Evolutionary conservation across 495 filamentous ascomycete species (phyloP), one percentile per base, ranked within the genome.

Genomic region (Aspergillus indologenus): DNA sequence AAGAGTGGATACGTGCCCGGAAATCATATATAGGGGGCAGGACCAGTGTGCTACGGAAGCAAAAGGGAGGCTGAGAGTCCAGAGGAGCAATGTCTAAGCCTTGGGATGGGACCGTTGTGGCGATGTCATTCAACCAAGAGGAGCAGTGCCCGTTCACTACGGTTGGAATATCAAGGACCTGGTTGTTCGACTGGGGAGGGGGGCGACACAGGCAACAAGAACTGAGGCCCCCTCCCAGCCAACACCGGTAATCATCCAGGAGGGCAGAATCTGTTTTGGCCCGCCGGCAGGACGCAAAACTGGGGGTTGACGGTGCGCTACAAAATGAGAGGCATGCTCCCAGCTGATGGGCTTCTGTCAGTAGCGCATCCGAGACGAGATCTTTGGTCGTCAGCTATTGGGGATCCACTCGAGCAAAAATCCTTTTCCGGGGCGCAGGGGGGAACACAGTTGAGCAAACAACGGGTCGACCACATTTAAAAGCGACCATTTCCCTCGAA

Each of bases 1-100:
- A 19, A 22, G 45, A 47, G 19, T 47, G 45, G 45, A 51, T 51
- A 51, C 48, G 23, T 51, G 23, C 48, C 48, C 48, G 31, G 19
- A 29, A 51, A 51, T 24, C 31, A 51, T 51, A 51, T 51, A 51
- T 51, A 51, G 48, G 48, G 48, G 48, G 48, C 23, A 18, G 15
- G 48, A n/a, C n/a, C 23, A 50, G n/a, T 11, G 34, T 40, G 34
- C 47, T 24, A 50, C 47, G n/a, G 21, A 18, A 31, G 22, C 48
- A 51, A 24, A 24, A 29, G 18, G 21, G 47, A 26, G 26, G 47
- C 17, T n/a, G 22, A 26, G 47, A n/a, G 11, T 6, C 23, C 21
- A 29, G 48, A 20, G 23, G n/a, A 14, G 15, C 48, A 31, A 29
- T 29, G 21, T 31, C 48, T 51, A 51, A 51, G 48, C 48, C 48